Percentiles rank a stretch among this genome's conserved stretches.
These are phyloP conservation scores for Aureobasidium sp. DNA, from an alignment of 2,329 filamentous ascomycete genomes.

Conservation along the genomic window DNA sequence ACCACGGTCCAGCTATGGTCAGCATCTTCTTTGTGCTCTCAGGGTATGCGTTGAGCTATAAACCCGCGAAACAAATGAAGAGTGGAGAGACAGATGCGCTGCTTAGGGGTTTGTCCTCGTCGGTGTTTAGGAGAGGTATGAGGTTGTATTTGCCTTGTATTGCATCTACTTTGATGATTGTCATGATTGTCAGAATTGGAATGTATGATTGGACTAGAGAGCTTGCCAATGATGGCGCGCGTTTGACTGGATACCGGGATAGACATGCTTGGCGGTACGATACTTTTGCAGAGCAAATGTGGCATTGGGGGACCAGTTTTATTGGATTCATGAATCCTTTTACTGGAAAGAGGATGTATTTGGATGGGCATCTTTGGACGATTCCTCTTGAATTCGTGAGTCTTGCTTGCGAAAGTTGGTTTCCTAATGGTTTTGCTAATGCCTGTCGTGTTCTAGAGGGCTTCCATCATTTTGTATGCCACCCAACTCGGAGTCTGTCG, in stretches of 20 bases:
- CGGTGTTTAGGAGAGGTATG: constrained; percentile 26
- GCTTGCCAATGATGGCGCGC: constrained; percentile 21
- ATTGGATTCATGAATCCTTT: constrained; percentile 22
- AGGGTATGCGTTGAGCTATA: constrained; percentile 64
- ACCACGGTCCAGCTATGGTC: constrained; percentile 62
- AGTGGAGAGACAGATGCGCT: constrained; percentile 30
- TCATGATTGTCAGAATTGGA: neutral
- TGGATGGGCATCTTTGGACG: constrained; percentile 65
- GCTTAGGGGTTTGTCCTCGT: constrained; percentile 23
- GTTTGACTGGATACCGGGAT: constrained; percentile 19
- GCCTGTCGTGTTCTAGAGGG: constrained; percentile 30
- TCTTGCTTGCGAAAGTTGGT: too few species aligned
- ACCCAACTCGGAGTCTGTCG: constrained; percentile 47
- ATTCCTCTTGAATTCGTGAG: constrained; percentile 38
- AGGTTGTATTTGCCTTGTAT: constrained; percentile 27
- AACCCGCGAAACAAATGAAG: constrained; percentile 25
- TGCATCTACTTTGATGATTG: constrained; percentile 25
- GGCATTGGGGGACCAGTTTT: constrained; percentile 43
- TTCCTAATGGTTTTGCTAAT: too few species aligned
- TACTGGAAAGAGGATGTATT: neutral
- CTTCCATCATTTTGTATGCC: constrained; percentile 64
- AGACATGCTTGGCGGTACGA: constrained; percentile 8
- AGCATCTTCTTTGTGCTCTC: constrained; percentile 70
- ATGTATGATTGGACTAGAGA: constrained; percentile 23
- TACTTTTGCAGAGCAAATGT: constrained; percentile 22